A percentile compares a stretch with the other conserved stretches of the same genome.
These are phyloP conservation scores for Echites panduratus DNA, from an alignment of 257 asterid species.

Conservation along the genomic window DNA sequence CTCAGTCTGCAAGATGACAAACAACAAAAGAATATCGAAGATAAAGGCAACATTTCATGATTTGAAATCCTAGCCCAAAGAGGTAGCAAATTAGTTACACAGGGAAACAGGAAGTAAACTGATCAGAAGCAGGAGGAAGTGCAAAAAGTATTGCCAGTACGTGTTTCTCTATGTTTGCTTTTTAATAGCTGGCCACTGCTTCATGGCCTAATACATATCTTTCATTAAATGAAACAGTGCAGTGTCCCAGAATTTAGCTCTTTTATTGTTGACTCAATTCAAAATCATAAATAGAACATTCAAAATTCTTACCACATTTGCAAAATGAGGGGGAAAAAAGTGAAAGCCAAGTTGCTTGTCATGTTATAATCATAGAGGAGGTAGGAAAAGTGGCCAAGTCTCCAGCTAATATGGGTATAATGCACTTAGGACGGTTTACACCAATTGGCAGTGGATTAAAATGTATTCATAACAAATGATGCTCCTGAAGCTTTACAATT, in stretches of 20 bases:
- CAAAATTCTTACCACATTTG: not conserved
- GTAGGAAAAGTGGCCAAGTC: not conserved
- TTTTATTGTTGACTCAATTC: too few relatives aligned
- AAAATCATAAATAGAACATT: not conserved
- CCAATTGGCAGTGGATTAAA: too few relatives aligned
- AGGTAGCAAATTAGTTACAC: not conserved
- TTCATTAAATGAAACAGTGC: not conserved
- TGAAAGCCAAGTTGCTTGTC: not conserved
- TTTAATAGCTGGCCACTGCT: not conserved
- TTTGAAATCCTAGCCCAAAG: not conserved
- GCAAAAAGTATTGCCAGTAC: not conserved
- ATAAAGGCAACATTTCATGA: constrained; percentile 4
- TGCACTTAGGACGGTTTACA: not conserved
- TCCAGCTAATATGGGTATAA: not conserved
- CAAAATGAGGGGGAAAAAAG: not conserved
- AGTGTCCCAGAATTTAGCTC: not conserved
- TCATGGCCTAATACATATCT: not conserved
- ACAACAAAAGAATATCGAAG: constrained; percentile 1
- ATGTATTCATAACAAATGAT: not conserved
- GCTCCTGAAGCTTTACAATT: not conserved
- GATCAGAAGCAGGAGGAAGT: not conserved
- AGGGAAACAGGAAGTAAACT: not conserved
- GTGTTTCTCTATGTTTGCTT: not conserved
- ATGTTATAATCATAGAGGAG: not conserved
- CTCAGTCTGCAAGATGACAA: constrained; percentile 53